Percentiles rank a stretch among this genome's conserved stretches.
These are phyloP conservation scores for Starmerella bombicola DNA, from an alignment of 805 yeast species.

Conservation along the genomic window DNA sequence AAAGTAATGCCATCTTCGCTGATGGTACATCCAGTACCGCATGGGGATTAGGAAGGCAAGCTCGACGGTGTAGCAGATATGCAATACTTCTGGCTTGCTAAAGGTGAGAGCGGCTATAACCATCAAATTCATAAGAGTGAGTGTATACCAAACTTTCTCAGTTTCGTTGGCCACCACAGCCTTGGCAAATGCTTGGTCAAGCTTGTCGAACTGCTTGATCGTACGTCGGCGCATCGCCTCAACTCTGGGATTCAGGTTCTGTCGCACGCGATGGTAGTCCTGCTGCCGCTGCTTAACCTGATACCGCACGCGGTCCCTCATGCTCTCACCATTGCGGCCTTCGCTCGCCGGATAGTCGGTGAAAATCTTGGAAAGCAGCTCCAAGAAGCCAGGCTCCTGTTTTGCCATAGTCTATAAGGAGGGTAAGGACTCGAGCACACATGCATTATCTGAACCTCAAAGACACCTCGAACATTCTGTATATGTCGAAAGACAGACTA, in stretches of 20 bases:
- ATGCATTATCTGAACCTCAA: too few relatives aligned
- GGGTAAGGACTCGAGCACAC: too few relatives aligned
- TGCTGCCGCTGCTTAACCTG: constrained; percentile 13
- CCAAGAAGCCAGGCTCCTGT: constrained; percentile 25
- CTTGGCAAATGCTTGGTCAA: constrained; percentile 24
- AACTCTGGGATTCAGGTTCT: constrained; percentile 19
- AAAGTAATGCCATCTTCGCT: constrained; percentile 67
- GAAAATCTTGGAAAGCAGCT: constrained; percentile 28
- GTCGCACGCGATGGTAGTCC: constrained; percentile 8
- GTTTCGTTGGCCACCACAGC: constrained; percentile 31
- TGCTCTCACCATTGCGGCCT: constrained; percentile 8
- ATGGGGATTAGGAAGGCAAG: constrained; percentile 64
- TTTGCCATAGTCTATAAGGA: too few relatives aligned
- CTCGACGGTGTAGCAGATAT: constrained; percentile 54
- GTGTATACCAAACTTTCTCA: constrained; percentile 72
- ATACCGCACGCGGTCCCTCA: constrained; percentile 23
- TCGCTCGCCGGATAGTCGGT: constrained; percentile 7
- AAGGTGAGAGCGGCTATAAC: constrained; percentile 68
- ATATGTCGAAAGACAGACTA: too few relatives aligned
- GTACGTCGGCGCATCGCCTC: constrained; percentile 24
- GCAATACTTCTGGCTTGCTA: constrained; percentile 62
- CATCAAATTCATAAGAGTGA: constrained; percentile 56
- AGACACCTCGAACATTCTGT: too few relatives aligned
- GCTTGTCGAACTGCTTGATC: constrained; percentile 23
- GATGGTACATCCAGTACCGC: constrained; percentile 69